Evolutionary conservation across 495 filamentous ascomycete species (phyloP), one percentile per base, ranked within the genome.

Genomic region (Acidiella bohemica): DNA sequence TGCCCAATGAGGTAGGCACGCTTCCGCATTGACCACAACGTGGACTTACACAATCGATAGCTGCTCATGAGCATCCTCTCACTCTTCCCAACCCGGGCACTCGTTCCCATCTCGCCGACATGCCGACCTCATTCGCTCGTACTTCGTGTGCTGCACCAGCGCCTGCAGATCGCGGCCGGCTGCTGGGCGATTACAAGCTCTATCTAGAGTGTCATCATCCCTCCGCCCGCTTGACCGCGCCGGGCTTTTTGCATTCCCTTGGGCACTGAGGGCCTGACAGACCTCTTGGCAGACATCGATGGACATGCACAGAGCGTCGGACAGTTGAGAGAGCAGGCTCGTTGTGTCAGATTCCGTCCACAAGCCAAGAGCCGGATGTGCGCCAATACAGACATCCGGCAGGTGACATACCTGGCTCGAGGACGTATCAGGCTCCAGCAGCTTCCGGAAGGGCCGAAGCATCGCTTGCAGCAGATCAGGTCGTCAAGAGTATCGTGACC

Each of bases 191-290:
- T 39, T 73, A 78, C 53, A 65, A 72, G 28, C 58, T 86, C 20
- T 74, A 85, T 14, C 68, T 90, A 11, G 80, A 85, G 64, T 82
- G 78, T 61, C 85, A 76, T 53, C 80, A 80, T 46, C 82, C 82
- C 0, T 72, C 64, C 45, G 72, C 70, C n/a, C 78, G 73, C 54
- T 59, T 80, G 21, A 74, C 67, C 10, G 76, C 77, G 34, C 75
- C 80, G 2, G 76, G 75, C 31, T 69, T 80, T 2, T 76, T 71
- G 55, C 84, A 80, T 61, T 67, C 71, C 80, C 47, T 65, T 79
- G 5, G 70, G 67, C 29, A 84, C 75, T 5, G 66, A 64, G 29
- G 60, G 60, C 12, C 53, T 74, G 21, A 48, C 60, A 36, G 52
- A 67, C 10, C 56, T 69, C 34, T 59, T 54, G 39, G 57, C 63